Conservation (phyloP, 2,329 filamentous ascomycete genomes). For the Fusarium zealandicum region DNA sequence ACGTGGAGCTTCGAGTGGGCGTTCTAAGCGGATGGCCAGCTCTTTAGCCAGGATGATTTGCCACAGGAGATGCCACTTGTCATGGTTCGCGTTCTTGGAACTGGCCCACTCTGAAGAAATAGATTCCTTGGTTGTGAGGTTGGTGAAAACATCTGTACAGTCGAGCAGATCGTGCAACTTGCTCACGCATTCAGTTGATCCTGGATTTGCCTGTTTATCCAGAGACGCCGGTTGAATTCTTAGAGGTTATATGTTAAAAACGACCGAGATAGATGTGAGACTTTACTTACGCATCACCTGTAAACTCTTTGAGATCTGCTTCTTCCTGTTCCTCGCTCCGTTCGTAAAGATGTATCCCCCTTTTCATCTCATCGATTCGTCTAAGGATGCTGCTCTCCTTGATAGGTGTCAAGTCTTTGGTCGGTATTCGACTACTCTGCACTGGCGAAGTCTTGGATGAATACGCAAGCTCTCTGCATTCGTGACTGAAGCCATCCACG, state of each 20-base stretch:
- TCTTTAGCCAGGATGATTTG: slow-evolving; percentile 9
- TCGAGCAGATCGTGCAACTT: not conserved
- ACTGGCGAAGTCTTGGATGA: too few relatives aligned
- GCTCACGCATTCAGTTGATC: not conserved
- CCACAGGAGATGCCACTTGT: slow-evolving; percentile 4
- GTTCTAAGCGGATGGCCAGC: not conserved
- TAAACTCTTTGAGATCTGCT: slow-evolving; percentile 1
- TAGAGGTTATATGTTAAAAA: not conserved
- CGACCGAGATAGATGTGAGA: too few relatives aligned
- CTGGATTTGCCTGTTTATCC: not conserved
- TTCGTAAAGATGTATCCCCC: not conserved
- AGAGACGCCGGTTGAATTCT: not conserved
- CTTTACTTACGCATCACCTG: not conserved
- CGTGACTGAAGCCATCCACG: not conserved
- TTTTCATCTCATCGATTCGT: slow-evolving; percentile 1
- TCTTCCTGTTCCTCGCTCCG: not conserved
- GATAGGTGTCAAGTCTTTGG: not conserved
- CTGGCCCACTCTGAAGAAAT: slow-evolving; percentile 4
- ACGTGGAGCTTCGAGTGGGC: not conserved
- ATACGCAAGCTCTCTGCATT: not conserved
- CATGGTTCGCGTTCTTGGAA: not conserved
- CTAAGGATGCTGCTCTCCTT: not conserved
- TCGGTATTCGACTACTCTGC: not conserved
- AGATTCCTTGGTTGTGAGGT: not conserved
- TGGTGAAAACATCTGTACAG: not conserved